Evolutionary conservation across 2,329 filamentous ascomycete genomes (phyloP), one percentile per base, ranked within the genome.

Genomic region (Microcera coccophila): DNA sequence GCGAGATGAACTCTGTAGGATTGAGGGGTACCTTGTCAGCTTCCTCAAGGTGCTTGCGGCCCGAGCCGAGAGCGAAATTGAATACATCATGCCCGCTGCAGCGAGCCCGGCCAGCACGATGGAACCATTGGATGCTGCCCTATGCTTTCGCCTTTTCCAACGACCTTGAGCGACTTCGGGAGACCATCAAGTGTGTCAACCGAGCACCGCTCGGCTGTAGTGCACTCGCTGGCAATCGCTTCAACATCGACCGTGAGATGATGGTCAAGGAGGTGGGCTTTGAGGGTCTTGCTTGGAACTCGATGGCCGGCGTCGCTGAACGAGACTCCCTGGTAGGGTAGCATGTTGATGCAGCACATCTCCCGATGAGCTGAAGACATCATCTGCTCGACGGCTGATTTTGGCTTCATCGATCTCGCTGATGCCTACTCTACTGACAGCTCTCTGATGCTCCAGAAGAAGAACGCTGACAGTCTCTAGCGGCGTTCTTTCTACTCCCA

Each of bases 341-440:
- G 79, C 21, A 85, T 84, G 58, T 72, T 94, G 50, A 91, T 87
- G 82, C 75, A 80, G 48, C 88, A 93, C 70, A 75, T 94, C 54
- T 87, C 79, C 42, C 79, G 86, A 42, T 91, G 85, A 82, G 79
- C 84, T 4, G 87, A 95, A 68, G 90, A 95, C 62, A 94, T 95
- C 68, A 78, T 94, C 60, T 93, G 91, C 71, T 83, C 77, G 18
- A 81, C 83, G 8, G 69, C 81, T 43, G 86, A 91, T 62, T 93
- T 91, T 60, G 79, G 81, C 15, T 91, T 88, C 62, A 77, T 90
- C 28, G 75, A 76, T 45, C 68, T 93, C 14, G 85, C 87, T 7
- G 88, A 94, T 61, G 85, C 85, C 1, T 93, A 91, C 65, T 82
- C 78, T 0, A 91, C 87, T 0, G 87, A 87, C 4, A 85, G 79